Evolutionary conservation across 2,329 filamentous ascomycete genomes (phyloP).

Genomic region (Neopestalotiopsis sp.): DNA sequence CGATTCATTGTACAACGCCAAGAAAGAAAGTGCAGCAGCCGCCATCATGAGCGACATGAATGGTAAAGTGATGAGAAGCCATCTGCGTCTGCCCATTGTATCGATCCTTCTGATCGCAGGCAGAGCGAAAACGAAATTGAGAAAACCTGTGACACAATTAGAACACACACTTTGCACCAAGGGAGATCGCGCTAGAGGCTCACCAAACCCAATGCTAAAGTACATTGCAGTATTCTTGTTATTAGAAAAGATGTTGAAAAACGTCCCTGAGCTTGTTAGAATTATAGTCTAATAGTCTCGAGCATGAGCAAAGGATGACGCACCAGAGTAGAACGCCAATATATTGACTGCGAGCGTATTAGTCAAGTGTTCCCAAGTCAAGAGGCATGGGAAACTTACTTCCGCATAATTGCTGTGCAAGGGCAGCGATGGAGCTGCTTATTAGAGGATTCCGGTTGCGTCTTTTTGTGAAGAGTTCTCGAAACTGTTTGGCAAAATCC

Average conservation of each 20-base stretch:
- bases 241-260: conserved; percentile 21
- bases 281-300: neutral
- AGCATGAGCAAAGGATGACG: conserved; percentile 8
- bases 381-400: conserved; percentile 39
- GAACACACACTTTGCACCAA: neutral
- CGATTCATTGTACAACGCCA: neutral
- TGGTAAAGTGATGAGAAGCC: conserved; percentile 48
- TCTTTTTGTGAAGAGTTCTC: conserved; percentile 28
- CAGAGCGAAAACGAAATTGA: conserved; percentile 48
- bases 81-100: conserved; percentile 46
- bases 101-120: conserved; percentile 46
- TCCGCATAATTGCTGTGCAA: conserved; percentile 40
- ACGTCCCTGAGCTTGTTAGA: conserved; percentile 23
- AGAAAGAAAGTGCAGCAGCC: conserved; percentile 41
- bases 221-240: conserved; percentile 31
- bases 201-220: conserved; percentile 38
- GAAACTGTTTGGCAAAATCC: conserved; percentile 5
- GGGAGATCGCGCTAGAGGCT: neutral
- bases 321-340: conserved; percentile 50
- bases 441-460: conserved; percentile 36
- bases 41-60: conserved; percentile 49
- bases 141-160: conserved; percentile 33
- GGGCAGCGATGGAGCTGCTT: conserved; percentile 36
- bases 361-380: conserved; percentile 37
- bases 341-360: conserved; percentile 40